Evolutionary conservation across 257 asterid genomes (phyloP).

Genomic region (Lantana camara): DNA sequence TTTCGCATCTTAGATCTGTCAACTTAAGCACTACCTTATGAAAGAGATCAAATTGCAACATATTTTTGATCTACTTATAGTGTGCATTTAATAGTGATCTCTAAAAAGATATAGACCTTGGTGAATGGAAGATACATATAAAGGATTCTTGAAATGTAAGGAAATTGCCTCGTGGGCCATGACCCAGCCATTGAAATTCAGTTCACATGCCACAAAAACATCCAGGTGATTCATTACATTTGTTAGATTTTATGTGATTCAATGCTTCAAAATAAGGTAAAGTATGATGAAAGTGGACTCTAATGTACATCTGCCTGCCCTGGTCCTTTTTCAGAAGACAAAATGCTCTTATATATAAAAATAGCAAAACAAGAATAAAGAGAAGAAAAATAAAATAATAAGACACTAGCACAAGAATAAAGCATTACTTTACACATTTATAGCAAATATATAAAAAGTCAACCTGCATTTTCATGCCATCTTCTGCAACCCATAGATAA

Average conservation of each 20-base stretch:
- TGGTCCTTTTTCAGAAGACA: constrained; percentile 9
- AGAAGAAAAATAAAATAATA: neutral
- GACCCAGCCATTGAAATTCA: neutral
- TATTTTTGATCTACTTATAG: neutral
- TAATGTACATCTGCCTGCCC: constrained; percentile 5
- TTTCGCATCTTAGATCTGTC: neutral
- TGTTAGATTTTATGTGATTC: neutral
- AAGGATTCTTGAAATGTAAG: constrained; percentile 8
- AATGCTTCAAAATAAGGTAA: constrained; percentile 9
- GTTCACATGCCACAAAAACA: constrained; percentile 5
- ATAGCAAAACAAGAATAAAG: too few species aligned
- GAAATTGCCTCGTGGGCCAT: constrained; percentile 1
- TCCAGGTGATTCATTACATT: constrained; percentile 2
- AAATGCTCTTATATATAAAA: neutral
- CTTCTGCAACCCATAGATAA: constrained; percentile 96
- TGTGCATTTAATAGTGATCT: neutral
- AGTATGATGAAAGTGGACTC: constrained; percentile 8
- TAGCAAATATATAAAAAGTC: constrained; percentile 10
- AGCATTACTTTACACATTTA: neutral
- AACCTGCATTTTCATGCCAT: constrained; percentile 99
- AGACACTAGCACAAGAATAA: constrained; percentile 20
- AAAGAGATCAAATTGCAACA: constrained; percentile 1
- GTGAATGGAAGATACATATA: neutral
- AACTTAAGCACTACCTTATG: constrained; percentile 11
- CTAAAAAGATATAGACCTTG: neutral